Conservation (phyloP, 2,329 filamentous ascomycete genomes). For the Trichoderma pleuroti region DNA sequence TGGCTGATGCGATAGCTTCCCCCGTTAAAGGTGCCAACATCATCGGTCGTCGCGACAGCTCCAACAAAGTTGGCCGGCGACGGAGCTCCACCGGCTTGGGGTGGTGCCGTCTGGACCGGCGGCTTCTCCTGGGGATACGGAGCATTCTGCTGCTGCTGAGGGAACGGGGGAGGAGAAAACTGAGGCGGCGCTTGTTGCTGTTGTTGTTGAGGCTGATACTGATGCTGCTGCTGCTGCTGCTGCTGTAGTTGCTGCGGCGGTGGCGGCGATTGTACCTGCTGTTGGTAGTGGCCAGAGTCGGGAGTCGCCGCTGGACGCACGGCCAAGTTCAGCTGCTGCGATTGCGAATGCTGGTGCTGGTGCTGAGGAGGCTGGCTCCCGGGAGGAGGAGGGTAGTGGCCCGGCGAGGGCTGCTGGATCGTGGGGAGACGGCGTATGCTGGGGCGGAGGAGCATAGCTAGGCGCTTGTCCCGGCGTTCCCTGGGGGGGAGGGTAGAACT, state of each 20-base stretch:
- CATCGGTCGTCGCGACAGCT: slow-evolving; percentile 65
- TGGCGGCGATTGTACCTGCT: slow-evolving; percentile 2
- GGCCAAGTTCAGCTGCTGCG: slow-evolving; percentile 24
- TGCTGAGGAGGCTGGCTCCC: slow-evolving; percentile 23
- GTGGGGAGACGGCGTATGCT: slow-evolving; percentile 33
- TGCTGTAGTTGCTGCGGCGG: slow-evolving; percentile 28
- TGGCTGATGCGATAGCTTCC: slow-evolving; percentile 93
- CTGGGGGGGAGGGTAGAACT: slow-evolving; percentile 39
- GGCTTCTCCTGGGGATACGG: slow-evolving; percentile 20
- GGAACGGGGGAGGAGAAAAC: slow-evolving; percentile 30
- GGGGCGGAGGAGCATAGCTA: slow-evolving; percentile 32
- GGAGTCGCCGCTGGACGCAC: slow-evolving; percentile 27
- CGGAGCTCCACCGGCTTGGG: slow-evolving; percentile 38
- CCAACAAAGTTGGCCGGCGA: slow-evolving; percentile 56
- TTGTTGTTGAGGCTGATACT: slow-evolving; percentile 26
- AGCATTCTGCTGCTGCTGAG: slow-evolving; percentile 29
- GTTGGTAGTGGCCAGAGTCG: slow-evolving; percentile 25
- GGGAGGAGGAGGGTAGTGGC: slow-evolving; percentile 29
- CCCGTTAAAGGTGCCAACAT: slow-evolving; percentile 95
- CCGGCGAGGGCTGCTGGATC: slow-evolving; percentile 25
- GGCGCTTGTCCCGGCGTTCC: slow-evolving; percentile 20
- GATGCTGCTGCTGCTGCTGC: slow-evolving; percentile 30
- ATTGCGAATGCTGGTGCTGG: slow-evolving; percentile 24
- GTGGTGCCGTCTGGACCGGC: slow-evolving; percentile 20
- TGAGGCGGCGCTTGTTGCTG: slow-evolving; percentile 19